Conservation (phyloP, 1,284 basidiomycete genomes). For the Sporisorium graminicola region DNA sequence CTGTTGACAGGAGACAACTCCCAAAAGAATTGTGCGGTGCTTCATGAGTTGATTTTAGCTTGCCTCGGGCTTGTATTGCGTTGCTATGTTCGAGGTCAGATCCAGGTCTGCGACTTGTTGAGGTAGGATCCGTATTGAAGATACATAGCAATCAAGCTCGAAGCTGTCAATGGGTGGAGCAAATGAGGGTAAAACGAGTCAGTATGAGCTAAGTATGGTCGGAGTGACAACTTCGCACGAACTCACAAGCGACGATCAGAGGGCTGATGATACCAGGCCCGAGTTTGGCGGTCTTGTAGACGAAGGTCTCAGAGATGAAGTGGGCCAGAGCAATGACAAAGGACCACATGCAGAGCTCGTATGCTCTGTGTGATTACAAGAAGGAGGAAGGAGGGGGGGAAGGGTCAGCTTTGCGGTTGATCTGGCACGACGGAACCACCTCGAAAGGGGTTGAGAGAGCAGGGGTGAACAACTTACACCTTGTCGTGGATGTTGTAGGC, state of each 20-base stretch:
- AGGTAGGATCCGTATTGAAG: slow-evolving; percentile 24
- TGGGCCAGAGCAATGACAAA: slow-evolving; percentile 91
- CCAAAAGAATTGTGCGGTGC: too few relatives aligned
- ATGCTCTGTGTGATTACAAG: slow-evolving; percentile 69
- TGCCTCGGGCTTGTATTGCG: neutral
- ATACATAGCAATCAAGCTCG: slow-evolving; percentile 43
- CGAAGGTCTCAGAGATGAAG: slow-evolving; percentile 85
- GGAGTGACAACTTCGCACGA: neutral
- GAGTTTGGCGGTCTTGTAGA: slow-evolving; percentile 83
- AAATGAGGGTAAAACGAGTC: neutral
- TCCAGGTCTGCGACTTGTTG: neutral
- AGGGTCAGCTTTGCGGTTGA: slow-evolving; percentile 2
- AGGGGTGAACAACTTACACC: slow-evolving; percentile 26
- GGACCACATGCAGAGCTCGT: slow-evolving; percentile 86
- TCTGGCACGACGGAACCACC: too few relatives aligned
- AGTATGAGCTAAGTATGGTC: neutral
- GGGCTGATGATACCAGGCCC: slow-evolving; percentile 79
- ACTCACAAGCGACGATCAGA: slow-evolving; percentile 87
- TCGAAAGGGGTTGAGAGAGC: too few relatives aligned
- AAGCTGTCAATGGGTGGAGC: slow-evolving; percentile 13
- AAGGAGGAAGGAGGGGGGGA: too few relatives aligned
- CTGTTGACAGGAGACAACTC: too few relatives aligned
- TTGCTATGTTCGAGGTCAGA: neutral
- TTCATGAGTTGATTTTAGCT: neutral
- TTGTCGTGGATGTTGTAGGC: slow-evolving; percentile 65